Conservation (phyloP, 371 early-diverging fungal genomes). For the Mucor velutinosus region DNA sequence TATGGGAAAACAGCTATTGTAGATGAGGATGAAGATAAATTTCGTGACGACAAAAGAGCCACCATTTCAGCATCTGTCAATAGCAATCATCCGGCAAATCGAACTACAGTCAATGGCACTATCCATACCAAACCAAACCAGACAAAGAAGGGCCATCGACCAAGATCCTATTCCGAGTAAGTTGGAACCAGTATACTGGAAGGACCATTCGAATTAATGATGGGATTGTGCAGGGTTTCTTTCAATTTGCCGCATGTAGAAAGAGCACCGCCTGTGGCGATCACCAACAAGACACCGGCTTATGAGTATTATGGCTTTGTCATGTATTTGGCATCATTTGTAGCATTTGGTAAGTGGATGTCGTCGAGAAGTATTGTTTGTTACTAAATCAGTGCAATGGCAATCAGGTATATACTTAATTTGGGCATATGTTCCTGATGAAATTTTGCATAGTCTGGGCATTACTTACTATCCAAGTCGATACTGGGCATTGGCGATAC, state of each 20-base stretch:
- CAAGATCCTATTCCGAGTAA: constrained; percentile 54
- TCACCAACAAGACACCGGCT: constrained; percentile 69
- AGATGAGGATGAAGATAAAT: constrained; percentile 2
- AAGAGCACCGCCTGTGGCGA: constrained; percentile 51
- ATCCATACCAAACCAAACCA: neutral
- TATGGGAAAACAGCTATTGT: constrained; percentile 19
- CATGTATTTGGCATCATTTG: constrained; percentile 79
- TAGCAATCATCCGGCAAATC: constrained; percentile 1
- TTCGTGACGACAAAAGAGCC: neutral
- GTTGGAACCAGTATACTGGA: neutral
- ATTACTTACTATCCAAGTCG: constrained; percentile 81
- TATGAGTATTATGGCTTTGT: constrained; percentile 89
- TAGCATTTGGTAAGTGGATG: constrained; percentile 55
- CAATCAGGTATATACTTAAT: constrained; percentile 59
- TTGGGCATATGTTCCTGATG: constrained; percentile 86
- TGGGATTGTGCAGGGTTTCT: constrained; percentile 25
- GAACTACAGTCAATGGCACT: neutral
- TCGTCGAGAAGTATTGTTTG: neutral
- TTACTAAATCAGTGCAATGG: neutral
- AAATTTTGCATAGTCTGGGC: constrained; percentile 67
- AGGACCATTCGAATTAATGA: neutral
- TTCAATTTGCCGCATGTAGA: constrained; percentile 35
- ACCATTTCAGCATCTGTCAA: neutral
- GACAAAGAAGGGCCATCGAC: constrained; percentile 37
- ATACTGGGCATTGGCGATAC: constrained; percentile 79